These are phyloP conservation scores for Naganishia cerealis DNA, from an alignment of 1,284 basidiomycete genomes.

Conservation along the genomic window DNA sequence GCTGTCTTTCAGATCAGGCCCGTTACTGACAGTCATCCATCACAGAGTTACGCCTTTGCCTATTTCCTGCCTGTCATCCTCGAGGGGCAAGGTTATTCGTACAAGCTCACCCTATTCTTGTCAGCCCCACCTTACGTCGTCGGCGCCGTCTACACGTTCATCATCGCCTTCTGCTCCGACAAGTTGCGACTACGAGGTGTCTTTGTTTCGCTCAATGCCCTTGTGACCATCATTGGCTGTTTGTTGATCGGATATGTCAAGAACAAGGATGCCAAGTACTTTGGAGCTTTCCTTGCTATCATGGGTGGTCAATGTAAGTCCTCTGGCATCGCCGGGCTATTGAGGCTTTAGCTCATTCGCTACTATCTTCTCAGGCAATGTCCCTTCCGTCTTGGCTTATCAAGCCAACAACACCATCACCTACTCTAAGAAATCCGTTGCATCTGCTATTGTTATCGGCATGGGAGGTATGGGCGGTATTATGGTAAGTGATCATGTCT, in stretches of 20 bases:
- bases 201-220: slow-evolving; percentile 47
- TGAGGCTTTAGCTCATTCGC: slow-evolving; percentile 7
- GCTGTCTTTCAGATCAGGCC: no score
- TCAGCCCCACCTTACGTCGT: slow-evolving; percentile 54
- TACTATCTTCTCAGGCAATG: slow-evolving; percentile 37
- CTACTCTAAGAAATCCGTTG: slow-evolving; percentile 51
- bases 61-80: slow-evolving; percentile 54
- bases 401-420: slow-evolving; percentile 54
- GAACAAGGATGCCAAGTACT: slow-evolving; percentile 48
- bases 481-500: slow-evolving; percentile 33
- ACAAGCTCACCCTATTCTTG: slow-evolving; percentile 46
- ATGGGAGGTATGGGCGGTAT: slow-evolving; percentile 56
- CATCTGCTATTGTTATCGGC: slow-evolving; percentile 52
- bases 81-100: slow-evolving; percentile 50
- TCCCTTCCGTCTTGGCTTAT: slow-evolving; percentile 48
- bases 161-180: slow-evolving; percentile 50
- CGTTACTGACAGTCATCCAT: background rate
- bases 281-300: slow-evolving; percentile 54
- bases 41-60: slow-evolving; percentile 43
- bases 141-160: slow-evolving; percentile 49
- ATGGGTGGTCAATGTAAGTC: slow-evolving; percentile 41
- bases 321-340: background rate
- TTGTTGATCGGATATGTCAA: slow-evolving; percentile 47
- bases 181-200: slow-evolving; percentile 47
- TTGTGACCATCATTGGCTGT: slow-evolving; percentile 45